phyloP scores from a whole-genome alignment of 2,329 filamentous ascomycete genomes.

The Trichophyton schoenleinii region DNA sequence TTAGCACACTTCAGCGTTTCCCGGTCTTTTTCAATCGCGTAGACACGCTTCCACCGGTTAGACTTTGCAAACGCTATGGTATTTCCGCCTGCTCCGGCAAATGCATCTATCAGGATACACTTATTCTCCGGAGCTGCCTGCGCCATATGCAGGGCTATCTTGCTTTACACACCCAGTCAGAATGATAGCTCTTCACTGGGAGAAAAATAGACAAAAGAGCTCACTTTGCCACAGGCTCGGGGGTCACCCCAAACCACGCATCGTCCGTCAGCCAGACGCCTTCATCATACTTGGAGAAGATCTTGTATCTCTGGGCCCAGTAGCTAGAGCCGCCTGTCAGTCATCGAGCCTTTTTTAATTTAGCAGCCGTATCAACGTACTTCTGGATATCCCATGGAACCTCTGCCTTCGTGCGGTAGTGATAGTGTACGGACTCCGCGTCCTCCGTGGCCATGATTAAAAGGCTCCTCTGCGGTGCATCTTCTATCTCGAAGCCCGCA shows the following conservation, averaged over 20 bases:
- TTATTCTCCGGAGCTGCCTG: conserved; percentile 43
- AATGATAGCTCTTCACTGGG: background rate
- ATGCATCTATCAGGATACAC: conserved; percentile 68
- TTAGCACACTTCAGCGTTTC: conserved; percentile 77
- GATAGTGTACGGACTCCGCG: conserved; percentile 46
- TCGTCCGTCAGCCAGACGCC: conserved; percentile 85
- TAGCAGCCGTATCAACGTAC: conserved; percentile 35
- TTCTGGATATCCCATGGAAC: conserved; percentile 79
- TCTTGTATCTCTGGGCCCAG: conserved; percentile 74
- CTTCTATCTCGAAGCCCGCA: background rate
- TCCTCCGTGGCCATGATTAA: conserved; percentile 21
- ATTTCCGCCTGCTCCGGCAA: conserved; percentile 86
- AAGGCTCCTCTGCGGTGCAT: background rate
- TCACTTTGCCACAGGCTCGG: conserved; percentile 77
- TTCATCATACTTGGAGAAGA: conserved; percentile 78
- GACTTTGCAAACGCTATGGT: conserved; percentile 84
- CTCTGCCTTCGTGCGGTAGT: conserved; percentile 58
- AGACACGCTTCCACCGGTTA: conserved; percentile 65
- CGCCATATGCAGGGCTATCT: conserved; percentile 62
- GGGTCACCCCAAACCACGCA: conserved; percentile 94
- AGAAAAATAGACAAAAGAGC: conserved; percentile 17
- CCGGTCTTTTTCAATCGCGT: conserved; percentile 76
- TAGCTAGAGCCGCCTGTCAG: conserved; percentile 47
- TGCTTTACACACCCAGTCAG: conserved; percentile 33
- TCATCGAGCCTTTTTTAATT: background rate